A percentile compares a stretch with the other conserved stretches of the same genome.
phyloP scores from a whole-genome alignment of 2,329 filamentous ascomycete species.

The Endoconidiophora polonica region DNA sequence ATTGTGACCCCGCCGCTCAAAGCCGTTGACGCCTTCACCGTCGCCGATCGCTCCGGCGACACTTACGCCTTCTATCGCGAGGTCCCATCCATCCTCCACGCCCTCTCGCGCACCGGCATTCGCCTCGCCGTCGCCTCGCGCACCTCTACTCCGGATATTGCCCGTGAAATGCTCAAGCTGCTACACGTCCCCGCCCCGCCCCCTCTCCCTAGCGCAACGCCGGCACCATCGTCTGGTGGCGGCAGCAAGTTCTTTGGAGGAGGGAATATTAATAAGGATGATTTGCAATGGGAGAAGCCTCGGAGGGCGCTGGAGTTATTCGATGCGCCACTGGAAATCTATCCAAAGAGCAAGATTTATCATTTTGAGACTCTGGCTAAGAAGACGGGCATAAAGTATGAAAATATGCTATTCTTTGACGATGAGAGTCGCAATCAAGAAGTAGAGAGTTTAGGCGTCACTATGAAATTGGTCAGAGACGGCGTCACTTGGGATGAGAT shows the following conservation, averaged over 20 bases:
- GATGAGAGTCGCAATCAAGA: conserved; percentile 78
- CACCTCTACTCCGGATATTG: conserved; percentile 64
- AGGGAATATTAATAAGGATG: conserved; percentile 14
- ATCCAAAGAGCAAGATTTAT: conserved; percentile 65
- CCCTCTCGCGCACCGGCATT: conserved; percentile 32
- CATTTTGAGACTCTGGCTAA: conserved; percentile 65
- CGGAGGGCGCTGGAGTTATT: conserved; percentile 41
- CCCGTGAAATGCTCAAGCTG: conserved; percentile 61
- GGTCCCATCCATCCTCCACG: conserved; percentile 48
- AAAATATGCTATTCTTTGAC: conserved; percentile 92
- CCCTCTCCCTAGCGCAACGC: conserved; percentile 12
- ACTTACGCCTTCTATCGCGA: conserved; percentile 54
- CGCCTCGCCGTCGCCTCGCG: conserved; percentile 61
- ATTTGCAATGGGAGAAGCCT: conserved; percentile 19
- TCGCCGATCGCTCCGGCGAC: conserved; percentile 43
- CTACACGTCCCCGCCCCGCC: conserved; percentile 39
- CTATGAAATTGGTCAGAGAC: conserved; percentile 67
- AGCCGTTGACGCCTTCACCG: conserved; percentile 24
- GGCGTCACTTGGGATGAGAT: conserved; percentile 64
- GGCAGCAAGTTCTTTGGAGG: conserved; percentile 8
- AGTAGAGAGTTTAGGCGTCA: conserved; percentile 62
- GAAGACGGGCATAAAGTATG: conserved; percentile 51
- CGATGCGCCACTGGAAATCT: conserved; percentile 44
- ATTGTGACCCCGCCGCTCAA: conserved; percentile 64
- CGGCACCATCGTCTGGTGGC: neutral